phyloP scores from a whole-genome alignment of 192 early-diverging fungal genomes.

The Kappamyces sp. region DNA sequence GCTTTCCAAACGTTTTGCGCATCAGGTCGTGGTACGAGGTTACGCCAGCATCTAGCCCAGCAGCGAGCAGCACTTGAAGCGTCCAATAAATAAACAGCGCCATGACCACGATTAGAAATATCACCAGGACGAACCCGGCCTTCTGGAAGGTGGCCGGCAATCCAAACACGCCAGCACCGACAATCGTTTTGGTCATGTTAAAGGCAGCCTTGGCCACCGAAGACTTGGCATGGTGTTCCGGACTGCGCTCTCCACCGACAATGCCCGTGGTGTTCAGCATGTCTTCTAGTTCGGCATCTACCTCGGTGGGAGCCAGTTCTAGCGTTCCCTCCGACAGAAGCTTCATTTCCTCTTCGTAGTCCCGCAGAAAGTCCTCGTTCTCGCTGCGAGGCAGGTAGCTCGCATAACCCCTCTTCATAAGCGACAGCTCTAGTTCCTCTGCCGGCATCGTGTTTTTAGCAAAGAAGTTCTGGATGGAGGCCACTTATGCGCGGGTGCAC shows the following conservation, averaged over 20 bases:
- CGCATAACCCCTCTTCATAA: no score
- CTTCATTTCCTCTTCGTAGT: no score
- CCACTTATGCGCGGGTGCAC: no score
- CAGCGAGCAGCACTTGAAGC: background rate
- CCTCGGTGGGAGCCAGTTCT: no score
- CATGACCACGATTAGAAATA: constrained; percentile 47
- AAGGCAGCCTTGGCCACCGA: constrained; percentile 43
- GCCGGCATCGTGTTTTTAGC: no score
- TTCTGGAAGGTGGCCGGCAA: constrained; percentile 80
- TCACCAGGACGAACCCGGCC: constrained; percentile 61
- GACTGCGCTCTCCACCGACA: background rate
- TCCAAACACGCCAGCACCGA: constrained; percentile 81
- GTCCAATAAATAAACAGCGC: constrained; percentile 57
- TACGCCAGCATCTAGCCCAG: background rate
- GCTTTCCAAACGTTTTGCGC: background rate
- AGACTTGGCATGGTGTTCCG: constrained; percentile 7
- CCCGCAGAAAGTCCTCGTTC: no score
- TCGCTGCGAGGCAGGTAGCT: no score
- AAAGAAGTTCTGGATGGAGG: no score
- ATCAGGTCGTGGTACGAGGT: background rate
- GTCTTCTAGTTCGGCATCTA: no score
- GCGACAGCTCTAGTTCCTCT: no score
- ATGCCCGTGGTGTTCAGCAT: no score
- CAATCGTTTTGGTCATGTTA: constrained; percentile 90
- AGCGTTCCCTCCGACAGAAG: no score